Conservation (phyloP, 305 asterid species). For the Stenogyne calaminthoides region DNA sequence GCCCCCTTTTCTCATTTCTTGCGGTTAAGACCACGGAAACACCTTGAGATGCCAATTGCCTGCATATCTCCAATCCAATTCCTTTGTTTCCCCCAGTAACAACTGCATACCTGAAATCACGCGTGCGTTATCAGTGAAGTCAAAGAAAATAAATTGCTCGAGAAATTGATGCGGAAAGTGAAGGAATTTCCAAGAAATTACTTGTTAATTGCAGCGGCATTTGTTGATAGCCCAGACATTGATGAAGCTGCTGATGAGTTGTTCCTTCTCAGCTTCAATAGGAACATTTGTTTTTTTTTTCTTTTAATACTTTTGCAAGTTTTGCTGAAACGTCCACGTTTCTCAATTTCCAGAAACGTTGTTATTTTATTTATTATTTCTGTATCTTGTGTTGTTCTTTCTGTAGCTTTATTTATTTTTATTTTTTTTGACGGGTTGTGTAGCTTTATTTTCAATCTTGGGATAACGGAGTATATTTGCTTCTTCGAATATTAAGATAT, state of each 20-base stretch:
- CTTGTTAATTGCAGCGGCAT: conserved; percentile 17
- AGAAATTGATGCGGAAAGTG: conserved; percentile 1
- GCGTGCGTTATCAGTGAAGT: not conserved
- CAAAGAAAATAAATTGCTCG: not conserved
- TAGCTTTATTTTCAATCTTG: no score
- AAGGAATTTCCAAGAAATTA: not conserved
- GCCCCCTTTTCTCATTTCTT: conserved; percentile 49
- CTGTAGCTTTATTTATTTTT: no score
- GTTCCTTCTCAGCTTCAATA: not conserved
- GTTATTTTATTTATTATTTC: no score
- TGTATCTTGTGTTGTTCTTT: no score
- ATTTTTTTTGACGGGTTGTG: no score
- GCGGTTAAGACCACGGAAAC: conserved; percentile 51
- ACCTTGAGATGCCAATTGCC: conserved; percentile 47
- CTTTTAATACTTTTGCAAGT: not conserved
- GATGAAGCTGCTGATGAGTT: conserved; percentile 21
- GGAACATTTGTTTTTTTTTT: not conserved
- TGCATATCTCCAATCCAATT: conserved; percentile 55
- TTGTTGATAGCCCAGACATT: conserved; percentile 25
- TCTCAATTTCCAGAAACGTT: no score
- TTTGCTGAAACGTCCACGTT: not conserved
- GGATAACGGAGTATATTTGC: no score
- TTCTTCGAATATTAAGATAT: not conserved
- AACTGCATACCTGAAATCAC: conserved; percentile 46
- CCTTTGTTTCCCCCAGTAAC: conserved; percentile 67